Conservation (phyloP, 352 stramenopile genomes). For the Achlya hypogyna region DNA sequence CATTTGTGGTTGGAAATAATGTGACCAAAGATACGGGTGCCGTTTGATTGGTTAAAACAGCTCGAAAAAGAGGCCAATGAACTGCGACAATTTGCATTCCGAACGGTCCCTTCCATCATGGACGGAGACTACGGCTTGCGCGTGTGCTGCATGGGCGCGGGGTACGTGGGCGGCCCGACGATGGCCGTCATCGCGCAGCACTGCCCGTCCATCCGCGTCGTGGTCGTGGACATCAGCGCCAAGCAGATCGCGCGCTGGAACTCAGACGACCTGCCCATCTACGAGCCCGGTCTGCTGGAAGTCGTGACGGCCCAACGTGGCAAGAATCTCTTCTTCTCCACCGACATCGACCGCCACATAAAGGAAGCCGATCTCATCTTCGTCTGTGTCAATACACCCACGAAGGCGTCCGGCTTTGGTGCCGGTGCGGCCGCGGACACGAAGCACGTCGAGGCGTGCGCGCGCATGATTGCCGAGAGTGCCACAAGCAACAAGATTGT, state of each 20-base stretch:
- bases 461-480: constrained; percentile 95
- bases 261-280: constrained; percentile 94
- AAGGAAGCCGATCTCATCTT: constrained; percentile 98
- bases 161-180: constrained; percentile 98
- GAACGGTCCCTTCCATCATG: background rate
- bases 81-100: background rate
- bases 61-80: background rate
- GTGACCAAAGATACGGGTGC: too few species aligned
- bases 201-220: constrained; percentile 96
- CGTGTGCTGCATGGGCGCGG: constrained; percentile 95
- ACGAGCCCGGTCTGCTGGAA: constrained; percentile 96
- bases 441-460: constrained; percentile 98
- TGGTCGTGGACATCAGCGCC: constrained; percentile 94
- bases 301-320: constrained; percentile 89
- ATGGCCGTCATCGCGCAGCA: constrained; percentile 99
- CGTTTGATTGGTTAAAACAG: background rate
- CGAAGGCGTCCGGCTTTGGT: constrained; percentile 95
- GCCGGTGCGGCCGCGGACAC: constrained; percentile 97
- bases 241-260: constrained; percentile 99
- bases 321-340: constrained; percentile 99
- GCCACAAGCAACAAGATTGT: constrained; percentile 95
- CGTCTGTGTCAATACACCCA: constrained; percentile 99
- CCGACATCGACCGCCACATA: constrained; percentile 95
- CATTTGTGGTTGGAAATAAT: too few species aligned
- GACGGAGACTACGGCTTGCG: background rate